Conservation (phyloP, 768 basidiomycete species). For the Amanita thiersii region DNA sequence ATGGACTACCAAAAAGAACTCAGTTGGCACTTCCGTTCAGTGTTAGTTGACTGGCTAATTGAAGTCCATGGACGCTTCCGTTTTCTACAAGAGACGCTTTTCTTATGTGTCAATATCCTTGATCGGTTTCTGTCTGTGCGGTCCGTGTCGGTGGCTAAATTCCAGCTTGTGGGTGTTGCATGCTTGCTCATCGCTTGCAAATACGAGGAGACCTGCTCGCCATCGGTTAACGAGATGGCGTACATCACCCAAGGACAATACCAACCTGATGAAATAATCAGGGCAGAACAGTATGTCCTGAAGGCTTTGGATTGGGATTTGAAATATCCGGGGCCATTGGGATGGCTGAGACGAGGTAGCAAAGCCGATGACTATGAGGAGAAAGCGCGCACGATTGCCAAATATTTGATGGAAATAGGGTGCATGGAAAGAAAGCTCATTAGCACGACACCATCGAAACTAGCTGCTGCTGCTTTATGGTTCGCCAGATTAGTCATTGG, state of each 20-base stretch:
- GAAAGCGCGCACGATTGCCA: conserved; percentile 78
- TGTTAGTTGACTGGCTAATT: conserved; percentile 90
- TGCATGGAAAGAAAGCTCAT: conserved; percentile 78
- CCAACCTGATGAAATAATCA: conserved; percentile 72
- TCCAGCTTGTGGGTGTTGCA: conserved; percentile 87
- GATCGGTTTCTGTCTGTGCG: conserved; percentile 67
- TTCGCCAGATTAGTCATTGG: conserved; percentile 73
- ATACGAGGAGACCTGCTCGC: conserved; percentile 88
- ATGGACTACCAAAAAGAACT: conserved; percentile 80
- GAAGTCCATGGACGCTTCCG: conserved; percentile 85
- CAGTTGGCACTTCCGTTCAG: conserved; percentile 83
- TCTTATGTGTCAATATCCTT: conserved; percentile 82
- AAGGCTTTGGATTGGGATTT: conserved; percentile 83
- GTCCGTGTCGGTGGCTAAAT: conserved; percentile 70
- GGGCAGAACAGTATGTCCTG: conserved; percentile 84
- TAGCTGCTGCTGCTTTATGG: conserved; percentile 85
- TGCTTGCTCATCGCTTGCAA: conserved; percentile 86
- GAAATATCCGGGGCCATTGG: conserved; percentile 81
- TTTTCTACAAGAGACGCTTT: conserved; percentile 84
- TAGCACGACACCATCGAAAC: conserved; percentile 60
- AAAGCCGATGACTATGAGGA: conserved; percentile 92
- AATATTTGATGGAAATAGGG: conserved; percentile 85
- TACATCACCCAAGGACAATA: conserved; percentile 74
- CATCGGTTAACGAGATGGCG: conserved; percentile 74
- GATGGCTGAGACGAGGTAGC: conserved; percentile 81